Conservation (phyloP, 768 basidiomycete species). For the Boletus edulis region DNA sequence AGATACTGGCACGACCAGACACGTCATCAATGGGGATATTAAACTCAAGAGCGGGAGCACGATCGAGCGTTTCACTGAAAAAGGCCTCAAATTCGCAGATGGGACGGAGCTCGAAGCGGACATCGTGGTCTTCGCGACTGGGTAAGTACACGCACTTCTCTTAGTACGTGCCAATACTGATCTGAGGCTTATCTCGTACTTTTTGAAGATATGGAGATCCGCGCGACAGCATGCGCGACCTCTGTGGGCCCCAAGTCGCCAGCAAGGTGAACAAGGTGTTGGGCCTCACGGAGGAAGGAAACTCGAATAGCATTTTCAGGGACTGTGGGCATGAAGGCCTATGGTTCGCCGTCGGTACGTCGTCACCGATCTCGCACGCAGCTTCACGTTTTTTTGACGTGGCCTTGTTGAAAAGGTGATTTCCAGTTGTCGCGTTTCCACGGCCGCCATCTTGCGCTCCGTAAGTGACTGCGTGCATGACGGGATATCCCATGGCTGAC, state of each 20-base stretch:
- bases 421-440: constrained; percentile 25
- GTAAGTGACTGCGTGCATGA: constrained; percentile 16
- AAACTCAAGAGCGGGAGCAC: constrained; percentile 46
- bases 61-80: constrained; percentile 30
- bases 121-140: constrained; percentile 32
- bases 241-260: constrained; percentile 49
- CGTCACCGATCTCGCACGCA: background rate
- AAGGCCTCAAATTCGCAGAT: constrained; percentile 21
- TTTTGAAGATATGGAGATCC: constrained; percentile 45
- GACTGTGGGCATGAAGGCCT: constrained; percentile 36
- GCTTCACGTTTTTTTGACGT: background rate
- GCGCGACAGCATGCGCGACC: constrained; percentile 35
- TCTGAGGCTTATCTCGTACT: background rate
- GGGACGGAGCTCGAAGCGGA: constrained; percentile 31
- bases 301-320: constrained; percentile 42
- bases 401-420: constrained; percentile 16
- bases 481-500: background rate
- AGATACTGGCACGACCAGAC: constrained; percentile 41
- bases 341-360: constrained; percentile 30
- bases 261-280: constrained; percentile 51
- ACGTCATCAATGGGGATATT: constrained; percentile 47
- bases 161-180: background rate
- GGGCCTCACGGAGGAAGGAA: constrained; percentile 65
- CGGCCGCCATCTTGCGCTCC: constrained; percentile 29
- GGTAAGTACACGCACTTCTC: constrained; percentile 17